Evolutionary conservation across 2,329 filamentous ascomycete species (phyloP).

Genomic region (Orbilia blumenaviensis): DNA sequence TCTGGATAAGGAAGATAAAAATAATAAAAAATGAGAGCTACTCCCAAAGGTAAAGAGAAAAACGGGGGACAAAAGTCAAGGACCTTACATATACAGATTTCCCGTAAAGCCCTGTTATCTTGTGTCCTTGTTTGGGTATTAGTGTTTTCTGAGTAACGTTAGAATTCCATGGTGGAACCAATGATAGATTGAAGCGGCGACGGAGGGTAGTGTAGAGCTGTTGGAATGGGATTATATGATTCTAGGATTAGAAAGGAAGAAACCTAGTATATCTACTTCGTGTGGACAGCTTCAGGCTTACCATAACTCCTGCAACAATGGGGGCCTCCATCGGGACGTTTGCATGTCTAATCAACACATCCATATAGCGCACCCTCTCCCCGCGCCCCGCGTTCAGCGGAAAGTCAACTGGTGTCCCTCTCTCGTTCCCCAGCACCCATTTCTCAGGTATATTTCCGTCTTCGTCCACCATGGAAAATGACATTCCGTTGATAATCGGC

Average conservation of each 20-base stretch:
- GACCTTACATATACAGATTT: not conserved
- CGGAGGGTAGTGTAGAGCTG: conserved; percentile 5
- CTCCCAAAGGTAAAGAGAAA: not conserved
- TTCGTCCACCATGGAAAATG: not conserved
- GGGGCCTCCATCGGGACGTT: too few species aligned
- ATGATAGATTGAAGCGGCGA: not conserved
- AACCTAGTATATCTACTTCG: too few species aligned
- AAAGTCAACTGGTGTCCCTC: not conserved
- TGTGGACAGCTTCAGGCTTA: too few species aligned
- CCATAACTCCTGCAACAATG: not conserved
- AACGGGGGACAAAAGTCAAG: too few species aligned
- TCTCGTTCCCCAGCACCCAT: not conserved
- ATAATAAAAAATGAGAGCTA: not conserved
- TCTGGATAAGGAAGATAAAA: not conserved
- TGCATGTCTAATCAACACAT: too few species aligned
- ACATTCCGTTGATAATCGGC: not conserved
- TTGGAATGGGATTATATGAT: not conserved
- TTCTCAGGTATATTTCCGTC: not conserved
- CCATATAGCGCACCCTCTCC: conserved; percentile 6
- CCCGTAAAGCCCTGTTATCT: conserved; percentile 15
- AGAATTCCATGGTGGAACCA: not conserved
- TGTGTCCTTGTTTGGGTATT: not conserved
- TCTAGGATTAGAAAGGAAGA: not conserved
- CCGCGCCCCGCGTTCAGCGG: not conserved
- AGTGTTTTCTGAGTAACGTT: not conserved